These are phyloP conservation scores for Nigrospora sphaerica DNA, from an alignment of 2,329 filamentous ascomycete species.

Conservation along the genomic window DNA sequence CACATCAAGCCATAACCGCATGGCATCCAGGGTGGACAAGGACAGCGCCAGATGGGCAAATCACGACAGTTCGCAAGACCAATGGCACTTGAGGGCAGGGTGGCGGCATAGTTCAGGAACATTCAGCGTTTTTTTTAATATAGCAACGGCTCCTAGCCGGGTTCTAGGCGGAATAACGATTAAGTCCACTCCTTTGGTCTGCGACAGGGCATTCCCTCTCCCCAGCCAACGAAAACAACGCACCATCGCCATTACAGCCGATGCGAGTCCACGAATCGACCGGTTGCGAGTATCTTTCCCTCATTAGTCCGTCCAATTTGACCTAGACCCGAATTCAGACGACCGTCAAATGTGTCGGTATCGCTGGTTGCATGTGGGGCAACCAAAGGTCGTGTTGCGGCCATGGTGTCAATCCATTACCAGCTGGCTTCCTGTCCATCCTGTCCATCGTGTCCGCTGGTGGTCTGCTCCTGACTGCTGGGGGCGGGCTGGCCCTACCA, in stretches of 20 bases:
- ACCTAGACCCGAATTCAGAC: slow-evolving; percentile 34
- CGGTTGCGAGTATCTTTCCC: slow-evolving; percentile 90
- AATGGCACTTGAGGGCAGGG: too few species aligned
- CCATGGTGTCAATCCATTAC: slow-evolving; percentile 3
- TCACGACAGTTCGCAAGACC: too few species aligned
- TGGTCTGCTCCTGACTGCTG: slow-evolving; percentile 2
- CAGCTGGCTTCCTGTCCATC: slow-evolving; percentile 9
- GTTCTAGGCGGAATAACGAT: slow-evolving; percentile 64
- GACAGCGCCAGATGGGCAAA: too few species aligned
- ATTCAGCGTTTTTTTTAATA: slow-evolving; percentile 5
- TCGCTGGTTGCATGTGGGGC: slow-evolving; percentile 8
- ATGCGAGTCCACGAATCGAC: slow-evolving; percentile 17
- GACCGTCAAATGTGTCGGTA: slow-evolving; percentile 12
- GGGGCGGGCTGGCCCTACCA: slow-evolving; percentile 15
- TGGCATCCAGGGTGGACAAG: too few species aligned
- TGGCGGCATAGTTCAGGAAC: too few species aligned
- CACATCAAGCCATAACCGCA: too few species aligned
- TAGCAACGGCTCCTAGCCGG: slow-evolving; percentile 1
- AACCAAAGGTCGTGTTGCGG: slow-evolving; percentile 8
- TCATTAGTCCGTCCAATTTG: slow-evolving; percentile 81
- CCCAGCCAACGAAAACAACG: slow-evolving; percentile 18
- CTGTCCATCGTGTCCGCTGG: neutral
- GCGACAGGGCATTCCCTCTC: slow-evolving; percentile 97
- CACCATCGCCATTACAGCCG: neutral
- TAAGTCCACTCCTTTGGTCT: slow-evolving; percentile 78